Evolutionary conservation across 495 filamentous ascomycete species (phyloP), one percentile per base, ranked within the genome.

Genomic region (Neurospora sp.): DNA sequence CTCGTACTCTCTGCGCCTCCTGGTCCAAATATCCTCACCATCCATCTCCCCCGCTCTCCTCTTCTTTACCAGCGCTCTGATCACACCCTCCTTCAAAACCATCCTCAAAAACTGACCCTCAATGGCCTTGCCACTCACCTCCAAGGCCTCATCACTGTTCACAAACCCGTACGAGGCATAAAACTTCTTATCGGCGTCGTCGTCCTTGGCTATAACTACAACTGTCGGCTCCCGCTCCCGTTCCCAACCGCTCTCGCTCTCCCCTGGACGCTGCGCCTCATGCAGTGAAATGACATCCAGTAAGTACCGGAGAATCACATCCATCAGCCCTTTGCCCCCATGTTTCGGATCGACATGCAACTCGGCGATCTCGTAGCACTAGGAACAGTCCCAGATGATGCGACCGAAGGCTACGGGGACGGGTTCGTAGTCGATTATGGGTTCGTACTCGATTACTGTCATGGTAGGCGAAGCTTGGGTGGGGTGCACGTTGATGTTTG

Each of bases 331-430:
- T 35, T 66, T 31, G 31, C 27, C 53, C 27, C 14, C 14, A 35
- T 66, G 6, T 37, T 14, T 2, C 12, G 31, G 6, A 35, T 31
- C 53, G 27, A 9, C 53, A 66, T 66, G 27, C 27, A 66, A 4
- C 22, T 89, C 87, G n/a, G 82, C 82, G 70, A 88, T 78, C 12
- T 84, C 80, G 71, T 86, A 87, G 72, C 86, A 87, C 81, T 85
- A 86, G n/a, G 80, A 84, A 11, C 86, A 85, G 75, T 89, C 87
- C 31, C 85, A 83, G 70, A 87, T 80, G 5, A 88, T 79, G 27
- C 87, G 82, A 71, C 84, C 86, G 85, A 88, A 88, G 3, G 76
- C 86, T 1, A 87, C 81, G 27, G 76, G 70, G 61, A 72, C 61
- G 31, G 40, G 44, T 69, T 16, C 35, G 42, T 3, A 70, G 44